phyloP scores from a whole-genome alignment of 2,329 filamentous ascomycete genomes.

The Phoma sp. region DNA sequence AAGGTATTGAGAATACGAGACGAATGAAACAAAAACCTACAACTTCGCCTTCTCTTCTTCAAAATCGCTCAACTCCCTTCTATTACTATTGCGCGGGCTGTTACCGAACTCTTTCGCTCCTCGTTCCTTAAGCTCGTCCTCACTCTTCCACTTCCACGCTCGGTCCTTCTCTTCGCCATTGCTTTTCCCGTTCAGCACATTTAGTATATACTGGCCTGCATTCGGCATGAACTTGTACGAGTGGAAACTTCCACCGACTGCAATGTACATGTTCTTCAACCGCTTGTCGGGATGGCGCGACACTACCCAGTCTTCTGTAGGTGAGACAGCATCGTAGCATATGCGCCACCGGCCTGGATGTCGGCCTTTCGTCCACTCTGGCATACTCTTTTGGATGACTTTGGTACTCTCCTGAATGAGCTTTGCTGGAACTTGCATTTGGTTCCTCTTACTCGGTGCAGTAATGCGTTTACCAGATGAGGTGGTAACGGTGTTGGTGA shows the following conservation, averaged over 20 bases:
- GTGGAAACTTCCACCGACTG: constrained; percentile 68
- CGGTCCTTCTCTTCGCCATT: constrained; percentile 49
- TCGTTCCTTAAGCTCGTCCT: constrained; percentile 22
- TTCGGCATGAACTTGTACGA: constrained; percentile 71
- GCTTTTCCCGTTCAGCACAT: constrained; percentile 46
- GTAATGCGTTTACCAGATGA: constrained; percentile 62
- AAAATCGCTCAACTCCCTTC: constrained; percentile 23
- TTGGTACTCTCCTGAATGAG: constrained; percentile 54
- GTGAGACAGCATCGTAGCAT: constrained; percentile 68
- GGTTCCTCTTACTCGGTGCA: constrained; percentile 56
- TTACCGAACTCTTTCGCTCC: constrained; percentile 30
- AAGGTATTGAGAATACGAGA: no score
- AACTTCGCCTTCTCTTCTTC: constrained; percentile 14
- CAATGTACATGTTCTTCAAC: constrained; percentile 64
- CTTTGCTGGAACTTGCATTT: constrained; percentile 51
- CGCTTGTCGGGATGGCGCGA: constrained; percentile 59
- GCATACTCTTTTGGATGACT: constrained; percentile 39
- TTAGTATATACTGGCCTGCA: constrained; percentile 66
- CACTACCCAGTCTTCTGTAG: constrained; percentile 69
- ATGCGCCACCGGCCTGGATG: constrained; percentile 55
- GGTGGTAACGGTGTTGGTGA: constrained; percentile 61
- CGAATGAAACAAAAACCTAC: no score
- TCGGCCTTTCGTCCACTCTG: constrained; percentile 42
- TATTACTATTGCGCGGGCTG: constrained; percentile 13
- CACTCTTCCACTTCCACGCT: constrained; percentile 47